These are phyloP conservation scores for Camelina hispida DNA, from an alignment of 345 rosid genomes.

Conservation along the genomic window DNA sequence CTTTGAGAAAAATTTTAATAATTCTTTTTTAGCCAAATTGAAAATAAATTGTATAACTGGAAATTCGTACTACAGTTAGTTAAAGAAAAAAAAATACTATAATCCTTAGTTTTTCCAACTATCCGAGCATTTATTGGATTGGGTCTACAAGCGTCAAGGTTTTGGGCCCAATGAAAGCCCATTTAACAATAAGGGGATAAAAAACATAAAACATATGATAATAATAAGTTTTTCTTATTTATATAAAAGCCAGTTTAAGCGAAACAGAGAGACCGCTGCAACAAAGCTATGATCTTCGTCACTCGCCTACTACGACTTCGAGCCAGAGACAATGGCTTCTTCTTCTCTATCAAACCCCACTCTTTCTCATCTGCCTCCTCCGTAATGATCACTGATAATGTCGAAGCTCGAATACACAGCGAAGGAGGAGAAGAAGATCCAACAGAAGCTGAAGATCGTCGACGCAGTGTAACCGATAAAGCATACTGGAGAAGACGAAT, in stretches of 20 bases:
- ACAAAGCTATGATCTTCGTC: conserved; percentile 32
- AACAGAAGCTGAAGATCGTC: conserved; percentile 40
- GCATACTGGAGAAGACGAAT: conserved; percentile 63
- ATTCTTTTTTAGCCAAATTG: neutral
- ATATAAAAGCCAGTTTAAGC: conserved; percentile 2
- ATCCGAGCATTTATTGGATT: neutral
- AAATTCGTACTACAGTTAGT: neutral
- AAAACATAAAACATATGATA: too few relatives aligned
- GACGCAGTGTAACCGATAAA: conserved; percentile 48
- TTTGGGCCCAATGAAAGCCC: neutral
- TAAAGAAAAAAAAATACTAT: too few relatives aligned
- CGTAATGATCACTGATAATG: neutral
- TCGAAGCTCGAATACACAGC: conserved; percentile 7
- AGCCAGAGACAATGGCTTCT: conserved; percentile 36
- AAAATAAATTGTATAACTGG: neutral
- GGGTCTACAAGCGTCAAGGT: neutral
- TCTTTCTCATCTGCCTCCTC: conserved; percentile 34
- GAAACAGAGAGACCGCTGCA: neutral
- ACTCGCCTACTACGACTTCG: conserved; percentile 12
- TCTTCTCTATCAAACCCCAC: conserved; percentile 7
- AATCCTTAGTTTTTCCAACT: too few relatives aligned
- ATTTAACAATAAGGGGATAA: neutral
- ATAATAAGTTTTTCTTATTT: neutral
- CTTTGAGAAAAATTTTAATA: neutral
- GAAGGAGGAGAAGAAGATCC: conserved; percentile 37